These are phyloP conservation scores for Flagelloscypha sp. DNA, from an alignment of 768 basidiomycete genomes.

Conservation along the genomic window DNA sequence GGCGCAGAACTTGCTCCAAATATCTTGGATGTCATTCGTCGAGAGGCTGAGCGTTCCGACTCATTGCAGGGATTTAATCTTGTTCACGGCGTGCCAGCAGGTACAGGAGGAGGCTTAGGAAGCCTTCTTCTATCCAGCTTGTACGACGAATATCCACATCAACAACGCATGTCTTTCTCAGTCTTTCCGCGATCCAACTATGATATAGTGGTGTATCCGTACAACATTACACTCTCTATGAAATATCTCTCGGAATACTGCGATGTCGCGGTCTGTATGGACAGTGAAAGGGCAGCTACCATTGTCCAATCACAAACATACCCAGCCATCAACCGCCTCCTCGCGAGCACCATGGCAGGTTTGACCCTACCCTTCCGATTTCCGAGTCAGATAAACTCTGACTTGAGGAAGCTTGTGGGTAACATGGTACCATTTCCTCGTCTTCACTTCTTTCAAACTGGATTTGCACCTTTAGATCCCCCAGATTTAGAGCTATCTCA, in stretches of 20 bases:
- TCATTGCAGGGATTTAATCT: conserved; percentile 97
- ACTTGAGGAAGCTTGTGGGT: conserved; percentile 54
- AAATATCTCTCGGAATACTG: conserved; percentile 72
- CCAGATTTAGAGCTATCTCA: no score
- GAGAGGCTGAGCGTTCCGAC: conserved; percentile 97
- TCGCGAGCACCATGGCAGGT: conserved; percentile 61
- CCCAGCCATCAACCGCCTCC: conserved; percentile 41
- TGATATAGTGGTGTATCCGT: conserved; percentile 98
- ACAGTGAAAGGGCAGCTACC: no score
- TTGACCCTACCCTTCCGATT: conserved; percentile 58
- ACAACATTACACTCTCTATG: conserved; percentile 88
- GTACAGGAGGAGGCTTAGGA: conserved; percentile 97
- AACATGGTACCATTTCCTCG: conserved; percentile 73
- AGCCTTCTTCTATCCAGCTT: conserved; percentile 93
- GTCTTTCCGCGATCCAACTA: conserved; percentile 94
- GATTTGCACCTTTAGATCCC: no score
- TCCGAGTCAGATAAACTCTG: conserved; percentile 57
- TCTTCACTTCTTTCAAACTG: no score
- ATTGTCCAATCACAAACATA: conserved; percentile 43
- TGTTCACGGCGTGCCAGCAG: conserved; percentile 97
- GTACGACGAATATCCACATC: conserved; percentile 98
- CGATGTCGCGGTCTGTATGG: conserved; percentile 49
- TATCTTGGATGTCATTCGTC: conserved; percentile 97
- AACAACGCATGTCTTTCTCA: conserved; percentile 97
- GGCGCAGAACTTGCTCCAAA: conserved; percentile 93